These are phyloP conservation scores for Ganoderma lucidum DNA, from an alignment of 1,284 basidiomycete genomes.

Conservation along the genomic window DNA sequence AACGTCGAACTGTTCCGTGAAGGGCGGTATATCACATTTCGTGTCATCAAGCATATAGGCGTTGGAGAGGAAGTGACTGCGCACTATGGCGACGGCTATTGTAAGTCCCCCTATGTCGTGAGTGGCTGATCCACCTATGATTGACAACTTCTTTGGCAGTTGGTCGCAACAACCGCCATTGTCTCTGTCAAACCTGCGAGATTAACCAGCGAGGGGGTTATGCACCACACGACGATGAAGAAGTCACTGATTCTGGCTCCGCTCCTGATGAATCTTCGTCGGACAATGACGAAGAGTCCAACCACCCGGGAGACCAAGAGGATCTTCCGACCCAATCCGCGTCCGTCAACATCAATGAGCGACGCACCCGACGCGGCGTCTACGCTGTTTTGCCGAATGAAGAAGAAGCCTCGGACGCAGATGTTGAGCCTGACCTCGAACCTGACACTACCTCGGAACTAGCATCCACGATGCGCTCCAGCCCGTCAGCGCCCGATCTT, in stretches of 20 bases:
- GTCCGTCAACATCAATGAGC: constrained; percentile 66
- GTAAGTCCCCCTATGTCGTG: constrained; percentile 53
- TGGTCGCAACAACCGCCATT: constrained; percentile 86
- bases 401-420: constrained; percentile 49
- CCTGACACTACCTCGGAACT: constrained; percentile 50
- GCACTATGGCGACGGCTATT: constrained; percentile 86
- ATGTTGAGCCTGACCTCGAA: constrained; percentile 59
- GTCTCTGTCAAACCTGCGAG: constrained; percentile 92
- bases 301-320: constrained; percentile 45
- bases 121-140: constrained; percentile 3
- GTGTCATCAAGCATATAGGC: constrained; percentile 81
- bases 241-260: constrained; percentile 45
- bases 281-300: constrained; percentile 43
- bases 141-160: constrained; percentile 56
- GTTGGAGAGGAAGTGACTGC: constrained; percentile 89
- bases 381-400: constrained; percentile 71
- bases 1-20: constrained; percentile 90
- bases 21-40: constrained; percentile 90
- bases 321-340: constrained; percentile 36
- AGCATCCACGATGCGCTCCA: constrained; percentile 48
- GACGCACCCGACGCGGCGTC: constrained; percentile 78
- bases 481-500: constrained; percentile 34
- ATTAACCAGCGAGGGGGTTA: constrained; percentile 79
- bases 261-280: constrained; percentile 30
- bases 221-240: constrained; percentile 64